Base-by-base conservation (phyloP, 1,284 basidiomycete genomes). In the Mycena sp. region DNA sequence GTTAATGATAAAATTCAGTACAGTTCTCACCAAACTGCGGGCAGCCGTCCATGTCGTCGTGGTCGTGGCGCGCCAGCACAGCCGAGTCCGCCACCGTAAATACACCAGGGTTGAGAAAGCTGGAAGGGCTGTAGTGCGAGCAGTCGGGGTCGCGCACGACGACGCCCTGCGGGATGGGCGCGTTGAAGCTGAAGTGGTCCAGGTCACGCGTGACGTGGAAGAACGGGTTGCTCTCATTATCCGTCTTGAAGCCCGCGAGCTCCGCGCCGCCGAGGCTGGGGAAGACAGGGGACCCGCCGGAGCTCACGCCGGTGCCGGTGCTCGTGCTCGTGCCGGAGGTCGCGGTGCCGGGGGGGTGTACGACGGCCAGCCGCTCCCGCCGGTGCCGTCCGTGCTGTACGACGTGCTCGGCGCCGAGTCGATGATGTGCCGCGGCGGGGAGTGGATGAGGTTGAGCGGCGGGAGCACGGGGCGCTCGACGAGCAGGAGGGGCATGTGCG, bases 271-370 rank as follows among this genome's bases (percentile, higher is more conserved):
- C 43, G 73, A 78, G 63, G 48, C 70, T 73, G 14, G 78, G 68
- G 59, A 81, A 82, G 6, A 77, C 74, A 9, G 82, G 81, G 6
- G 83, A 83, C n/a, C 78, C 77, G 38, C 77, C 68, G 16, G 74
- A 74, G 62, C 79, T 81, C 25, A 79, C 66, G 11, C 78, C 77
- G 26, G 81, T 79, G 26, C 79, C 77, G 26, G 81, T 79, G 26
- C 79, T n/a, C n/a, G n/a, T 74, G 65, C 77, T 81, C 16, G 80
- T n/a, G n/a, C n/a, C n/a, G n/a, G n/a, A n/a, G n/a, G n/a, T 80
- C 3, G 78, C 78, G 4, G 85, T 87, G 2, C 83, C 79, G 2
- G 86, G 86, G 35, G 86, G 86, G 86, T 87, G 65, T 87, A 88
- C 29, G 82, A 76, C 7, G 84, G 79, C 86, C 86, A 87, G 23